Conservation (phyloP, 768 basidiomycete species). For the Lactarius hatsudake region DNA sequence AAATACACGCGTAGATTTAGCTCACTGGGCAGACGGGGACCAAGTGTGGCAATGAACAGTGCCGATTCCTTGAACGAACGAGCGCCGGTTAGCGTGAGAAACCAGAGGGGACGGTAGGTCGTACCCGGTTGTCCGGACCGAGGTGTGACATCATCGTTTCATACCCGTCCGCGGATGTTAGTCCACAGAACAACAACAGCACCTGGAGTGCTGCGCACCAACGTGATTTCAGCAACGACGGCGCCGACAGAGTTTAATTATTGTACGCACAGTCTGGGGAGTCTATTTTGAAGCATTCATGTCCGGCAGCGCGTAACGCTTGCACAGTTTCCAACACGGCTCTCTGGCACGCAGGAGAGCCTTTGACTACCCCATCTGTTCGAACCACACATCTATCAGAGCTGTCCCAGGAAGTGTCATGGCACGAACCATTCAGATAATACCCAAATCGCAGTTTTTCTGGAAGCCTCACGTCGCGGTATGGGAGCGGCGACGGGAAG, state of each 20-base stretch:
- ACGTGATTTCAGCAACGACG: too few species aligned
- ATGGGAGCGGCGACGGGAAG: conserved; percentile 53
- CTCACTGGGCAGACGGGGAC: conserved; percentile 19
- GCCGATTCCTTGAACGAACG: conserved; percentile 20
- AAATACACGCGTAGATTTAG: neutral
- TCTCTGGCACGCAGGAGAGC: conserved; percentile 30
- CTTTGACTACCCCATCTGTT: conserved; percentile 14
- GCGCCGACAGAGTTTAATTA: neutral
- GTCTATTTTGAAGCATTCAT: conserved; percentile 41
- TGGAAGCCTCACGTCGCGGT: conserved; percentile 52
- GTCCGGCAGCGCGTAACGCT: conserved; percentile 39
- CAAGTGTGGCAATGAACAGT: conserved; percentile 23
- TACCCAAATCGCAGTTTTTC: conserved; percentile 71
- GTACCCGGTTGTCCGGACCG: conserved; percentile 24
- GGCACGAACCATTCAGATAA: conserved; percentile 51
- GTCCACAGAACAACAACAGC: conserved; percentile 9
- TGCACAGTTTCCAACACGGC: conserved; percentile 40
- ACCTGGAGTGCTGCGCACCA: conserved; percentile 4
- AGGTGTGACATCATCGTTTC: conserved; percentile 20
- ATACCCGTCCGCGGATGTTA: conserved; percentile 26
- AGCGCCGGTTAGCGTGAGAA: neutral
- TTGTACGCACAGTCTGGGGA: conserved; percentile 30
- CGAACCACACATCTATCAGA: neutral
- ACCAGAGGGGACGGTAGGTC: neutral
- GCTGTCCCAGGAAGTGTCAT: too few species aligned